These are phyloP conservation scores for Suhomyces terraborum DNA, from an alignment of 1,139 yeast species.

Conservation along the genomic window DNA sequence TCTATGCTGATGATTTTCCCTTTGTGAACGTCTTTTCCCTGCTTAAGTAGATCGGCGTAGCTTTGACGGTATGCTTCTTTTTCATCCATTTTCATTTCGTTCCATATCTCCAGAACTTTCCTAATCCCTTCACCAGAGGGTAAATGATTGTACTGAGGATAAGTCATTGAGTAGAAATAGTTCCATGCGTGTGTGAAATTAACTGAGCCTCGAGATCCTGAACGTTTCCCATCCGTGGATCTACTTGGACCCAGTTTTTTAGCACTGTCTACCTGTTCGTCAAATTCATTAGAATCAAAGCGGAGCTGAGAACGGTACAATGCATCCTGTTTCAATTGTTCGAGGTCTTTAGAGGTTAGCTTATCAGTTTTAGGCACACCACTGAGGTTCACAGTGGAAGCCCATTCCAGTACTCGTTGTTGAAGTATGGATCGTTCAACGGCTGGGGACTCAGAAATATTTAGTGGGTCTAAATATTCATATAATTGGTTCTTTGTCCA, in stretches of 20 bases:
- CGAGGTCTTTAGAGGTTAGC: constrained; percentile 21
- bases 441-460: constrained; percentile 1
- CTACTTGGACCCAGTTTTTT: constrained; percentile 8
- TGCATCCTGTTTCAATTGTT: constrained; percentile 22
- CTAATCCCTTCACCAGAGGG: constrained; percentile 13
- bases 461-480: neutral
- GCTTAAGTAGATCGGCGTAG: constrained; percentile 29
- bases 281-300: constrained; percentile 16
- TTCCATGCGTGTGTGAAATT: constrained; percentile 40
- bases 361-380: constrained; percentile 26
- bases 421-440: constrained; percentile 9
- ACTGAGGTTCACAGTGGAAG: constrained; percentile 15
- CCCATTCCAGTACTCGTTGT: constrained; percentile 25
- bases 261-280: neutral
- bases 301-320: constrained; percentile 29
- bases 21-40: constrained; percentile 34
- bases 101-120: constrained; percentile 31
- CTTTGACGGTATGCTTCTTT: constrained; percentile 29
- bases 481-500: constrained; percentile 30
- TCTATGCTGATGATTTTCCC: constrained; percentile 31
- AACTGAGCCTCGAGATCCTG: constrained; percentile 16
- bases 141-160: constrained; percentile 18
- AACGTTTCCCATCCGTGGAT: constrained; percentile 5
- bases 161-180: constrained; percentile 28
- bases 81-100: constrained; percentile 25